Evolutionary conservation across 202 grass and related monocot genomes (phyloP), one percentile per base, ranked within the genome.

Genomic region (Saccharum hybrid): DNA sequence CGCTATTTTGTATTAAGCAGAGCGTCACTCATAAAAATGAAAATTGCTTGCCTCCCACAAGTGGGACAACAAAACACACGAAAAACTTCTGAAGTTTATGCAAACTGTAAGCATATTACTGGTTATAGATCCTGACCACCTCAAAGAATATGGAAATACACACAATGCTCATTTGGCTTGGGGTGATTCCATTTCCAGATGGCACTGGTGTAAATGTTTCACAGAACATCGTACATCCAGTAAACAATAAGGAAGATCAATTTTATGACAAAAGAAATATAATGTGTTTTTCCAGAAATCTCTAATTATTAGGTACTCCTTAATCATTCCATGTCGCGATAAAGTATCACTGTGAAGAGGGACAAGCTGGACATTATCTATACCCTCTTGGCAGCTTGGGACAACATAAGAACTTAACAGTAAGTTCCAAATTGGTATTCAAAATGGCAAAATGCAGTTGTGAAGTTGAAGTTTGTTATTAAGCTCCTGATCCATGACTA

Each of bases 21-120:
- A 84, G 79, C 23, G 15, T 40, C 12, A 61, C 46, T 41, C n/a
- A 8, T 18, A 68, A 71, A 80, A 63, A 10, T 36, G 26, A 70
- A 69, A 28, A 83, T 63, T 26, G 57, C 26, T 12, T 22, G 48
- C 26, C 42, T 30, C 2, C 10, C 4, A 52, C 34, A 43, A 61
- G 40, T 28, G 54, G 19, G 4, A 45, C 16, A 37, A 68, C 1
- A 70, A 69, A 33, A 36, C 10, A 52, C 30, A 60, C 1, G 1
- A 80, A 63, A 59, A 63, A 2, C 57, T 42, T 0, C 12, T 33
- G 6, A 75, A 12, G 18, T 42, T 69, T 31, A 31, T 61, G 13
- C 28, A 74, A 41, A 46, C 18, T 10, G 18, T 30, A 69, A 37
- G 18, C 16, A 28, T 11, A 6, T 7, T 70, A 46, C 21, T 77